Evolutionary conservation across 805 yeast species (phyloP), one percentile per base, ranked within the genome.

Genomic region (Saccharomycopsis fibuligera): DNA sequence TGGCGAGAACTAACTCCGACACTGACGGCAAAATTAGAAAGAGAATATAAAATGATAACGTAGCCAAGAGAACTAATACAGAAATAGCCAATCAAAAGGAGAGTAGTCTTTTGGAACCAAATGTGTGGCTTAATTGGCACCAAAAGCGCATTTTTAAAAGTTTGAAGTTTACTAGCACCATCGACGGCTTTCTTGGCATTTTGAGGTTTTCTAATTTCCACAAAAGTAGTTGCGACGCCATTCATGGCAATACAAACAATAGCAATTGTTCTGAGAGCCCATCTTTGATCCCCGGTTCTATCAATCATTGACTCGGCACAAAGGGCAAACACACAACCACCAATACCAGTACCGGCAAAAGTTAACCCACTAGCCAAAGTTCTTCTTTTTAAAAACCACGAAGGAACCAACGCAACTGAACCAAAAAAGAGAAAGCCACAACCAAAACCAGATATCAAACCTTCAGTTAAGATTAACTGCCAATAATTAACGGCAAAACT

Each of bases 381-480:
- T 47, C 76, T 64, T 31, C 63, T 65, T 31, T 68, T 68, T 39
- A 72, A 59, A 58, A 79, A 79, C 83, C 83, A 79, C 5, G 73
- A 66, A 0, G 83, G 76, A 21, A 79, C 54, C 3, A 76, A 63
- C 17, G 74, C 61, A 5, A 77, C 68, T 2, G 74, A 69, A 0
- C 81, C 81, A n/a, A 75, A 65, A 55, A 70, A 75, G n/a, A 76
- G 60, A 19, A 76, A 57, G 10, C 74, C 69, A 45, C 74, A 73
- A 2, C 81, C 74, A 3, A 72, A 31, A 1, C 83, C 83, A 31
- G 73, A 68, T 31, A 78, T 48, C 2, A 74, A 50, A 4, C 82
- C 83, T 56, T 78, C 81, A 0, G 81, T 74, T 24, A 72, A 57
- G 58, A 71, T 75, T 14, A 79, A 54, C 45, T 75, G 76, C 70